Percentiles rank a stretch among this genome's conserved stretches.
These are phyloP conservation scores for Penicillium soppii DNA, from an alignment of 495 filamentous ascomycete genomes.

Conservation along the genomic window DNA sequence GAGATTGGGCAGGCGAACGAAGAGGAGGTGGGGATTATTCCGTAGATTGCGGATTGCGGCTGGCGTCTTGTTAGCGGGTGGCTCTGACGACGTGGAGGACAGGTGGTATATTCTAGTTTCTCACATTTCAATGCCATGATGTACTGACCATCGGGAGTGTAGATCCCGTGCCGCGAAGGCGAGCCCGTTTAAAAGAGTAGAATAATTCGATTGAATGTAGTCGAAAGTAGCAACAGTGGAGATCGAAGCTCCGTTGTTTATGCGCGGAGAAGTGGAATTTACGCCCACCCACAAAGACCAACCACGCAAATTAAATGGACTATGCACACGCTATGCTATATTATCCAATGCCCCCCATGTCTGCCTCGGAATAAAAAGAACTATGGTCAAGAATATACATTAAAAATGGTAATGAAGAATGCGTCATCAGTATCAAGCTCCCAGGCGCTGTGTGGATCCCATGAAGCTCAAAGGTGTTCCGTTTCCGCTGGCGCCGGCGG, in stretches of 20 bases:
- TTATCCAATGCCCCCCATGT: constrained; percentile 19
- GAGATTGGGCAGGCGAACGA: constrained; percentile 38
- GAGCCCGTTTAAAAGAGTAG: constrained; percentile 9
- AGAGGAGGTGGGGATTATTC: constrained; percentile 42
- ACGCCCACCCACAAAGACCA: constrained; percentile 24
- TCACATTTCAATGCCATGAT: constrained; percentile 47
- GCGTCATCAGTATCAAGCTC: constrained; percentile 40
- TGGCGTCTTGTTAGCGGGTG: constrained; percentile 23
- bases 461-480: constrained; percentile 57
- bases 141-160: constrained; percentile 21
- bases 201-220: constrained; percentile 6
- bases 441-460: constrained; percentile 63
- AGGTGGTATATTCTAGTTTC: constrained; percentile 22
- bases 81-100: constrained; percentile 8
- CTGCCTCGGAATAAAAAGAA: constrained; percentile 12
- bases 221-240: constrained; percentile 11
- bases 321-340: constrained; percentile 30
- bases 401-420: constrained; percentile 20
- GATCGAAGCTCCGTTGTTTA: constrained; percentile 22
- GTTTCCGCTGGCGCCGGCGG: constrained; percentile 31
- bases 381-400: constrained; percentile 36
- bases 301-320: constrained; percentile 21
- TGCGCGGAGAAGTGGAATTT: constrained; percentile 22
- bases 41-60: constrained; percentile 46
- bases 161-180: constrained; percentile 16